Base-by-base conservation (phyloP, 768 basidiomycete genomes). In the Naganishia vishniacii region DNA sequence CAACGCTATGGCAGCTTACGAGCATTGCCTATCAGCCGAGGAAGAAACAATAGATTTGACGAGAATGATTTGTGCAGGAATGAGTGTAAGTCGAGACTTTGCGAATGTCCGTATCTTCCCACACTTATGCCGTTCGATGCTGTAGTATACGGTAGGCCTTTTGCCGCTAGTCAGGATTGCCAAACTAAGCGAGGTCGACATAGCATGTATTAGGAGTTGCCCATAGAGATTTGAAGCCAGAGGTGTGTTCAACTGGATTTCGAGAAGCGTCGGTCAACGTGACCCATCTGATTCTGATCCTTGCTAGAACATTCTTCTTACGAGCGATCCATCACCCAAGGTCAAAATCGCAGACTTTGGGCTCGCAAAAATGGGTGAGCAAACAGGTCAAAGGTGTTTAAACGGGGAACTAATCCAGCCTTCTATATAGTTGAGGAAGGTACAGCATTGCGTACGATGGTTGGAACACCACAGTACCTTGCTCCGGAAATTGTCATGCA, bases 341-440 rank as follows among this genome's bases (percentile, higher is more conserved):
- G 84, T 89, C 69, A 97, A 97, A 73, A 86, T 97, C 16, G 93
- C 94, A 2, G 94, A 97, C 76, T 99, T 95, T 73, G 94, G 94
- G 3, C 83, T 97, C 7, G 93, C 94, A 0, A 99, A 98, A 75
- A 84, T 87, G 58, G 61, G 68, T 68, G 16, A 59, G 68, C 49
- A 2, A 16, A 48, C 9, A 6, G 37, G 20, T 23, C 28, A 15
- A 45, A 23, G n/a, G 4, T 9, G 32, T 34, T 29, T 15, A 29
- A 28, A 16, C 40, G 45, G 31, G 47, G 23, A 9, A 16, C n/a
- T 61, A n/a, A 41, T 12, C 12, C 16, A 15, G 8, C 15, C 15
- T 32, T 51, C 18, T 51, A 32, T 15, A 45, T 18, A 63, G 62
- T 63, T 26, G 62, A 51, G 31, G 62, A 63, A n/a, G 62, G 62